These are phyloP conservation scores for Cetraspora pellucida DNA, from an alignment of 192 early-diverging fungal genomes.

Conservation along the genomic window DNA sequence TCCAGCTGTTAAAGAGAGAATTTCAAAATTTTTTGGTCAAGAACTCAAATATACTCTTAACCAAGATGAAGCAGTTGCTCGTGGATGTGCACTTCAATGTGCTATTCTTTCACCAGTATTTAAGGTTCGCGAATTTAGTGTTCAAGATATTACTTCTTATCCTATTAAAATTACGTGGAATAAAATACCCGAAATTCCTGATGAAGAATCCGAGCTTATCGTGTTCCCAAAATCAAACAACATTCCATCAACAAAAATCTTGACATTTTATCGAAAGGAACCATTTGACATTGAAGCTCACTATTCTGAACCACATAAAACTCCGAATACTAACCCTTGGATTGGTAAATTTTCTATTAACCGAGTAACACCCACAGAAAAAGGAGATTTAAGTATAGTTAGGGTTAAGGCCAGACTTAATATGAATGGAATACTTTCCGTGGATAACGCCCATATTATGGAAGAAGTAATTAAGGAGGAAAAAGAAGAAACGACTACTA, in stretches of 20 bases:
- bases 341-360: slow-evolving; percentile 87
- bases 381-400: slow-evolving; percentile 75
- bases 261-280: slow-evolving; percentile 89
- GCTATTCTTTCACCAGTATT: slow-evolving; percentile 96
- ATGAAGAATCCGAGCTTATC: slow-evolving; percentile 77
- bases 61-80: slow-evolving; percentile 96
- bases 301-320: slow-evolving; percentile 68
- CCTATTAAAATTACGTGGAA: slow-evolving; percentile 93
- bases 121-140: slow-evolving; percentile 95
- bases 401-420: slow-evolving; percentile 93
- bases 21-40: slow-evolving; percentile 87
- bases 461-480: slow-evolving; percentile 88
- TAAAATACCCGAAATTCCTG: slow-evolving; percentile 61
- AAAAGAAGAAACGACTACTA: slow-evolving; percentile 45
- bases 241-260: slow-evolving; percentile 87
- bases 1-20: slow-evolving; percentile 87
- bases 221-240: slow-evolving; percentile 86
- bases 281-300: slow-evolving; percentile 81
- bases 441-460: slow-evolving; percentile 85
- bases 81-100: slow-evolving; percentile 95
- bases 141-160: slow-evolving; percentile 88
- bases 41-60: slow-evolving; percentile 92
- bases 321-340: slow-evolving; percentile 76
- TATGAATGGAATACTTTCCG: slow-evolving; percentile 74
- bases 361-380: slow-evolving; percentile 68